Conservation (phyloP, 352 stramenopile genomes). For the Elongisporangium undulatum region DNA sequence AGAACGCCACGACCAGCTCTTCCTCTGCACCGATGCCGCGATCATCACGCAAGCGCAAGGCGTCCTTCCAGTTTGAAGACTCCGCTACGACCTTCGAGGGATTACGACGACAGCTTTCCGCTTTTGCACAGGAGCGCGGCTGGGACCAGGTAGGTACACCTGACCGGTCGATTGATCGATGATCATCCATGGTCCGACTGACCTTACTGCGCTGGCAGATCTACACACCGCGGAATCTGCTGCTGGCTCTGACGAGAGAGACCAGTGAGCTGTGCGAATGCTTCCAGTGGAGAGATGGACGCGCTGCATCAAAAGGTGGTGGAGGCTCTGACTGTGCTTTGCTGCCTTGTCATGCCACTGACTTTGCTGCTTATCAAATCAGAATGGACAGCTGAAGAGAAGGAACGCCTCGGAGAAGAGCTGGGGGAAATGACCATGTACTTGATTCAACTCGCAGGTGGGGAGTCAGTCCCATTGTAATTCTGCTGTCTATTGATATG, state of each 20-base stretch:
- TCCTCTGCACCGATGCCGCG: neutral
- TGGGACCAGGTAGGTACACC: conserved; percentile 75
- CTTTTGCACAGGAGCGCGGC: conserved; percentile 56
- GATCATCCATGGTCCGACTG: neutral
- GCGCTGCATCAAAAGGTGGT: conserved; percentile 3
- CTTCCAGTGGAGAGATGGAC: conserved; percentile 93
- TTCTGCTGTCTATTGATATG: neutral
- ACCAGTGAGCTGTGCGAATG: conserved; percentile 95
- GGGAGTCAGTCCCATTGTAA: neutral
- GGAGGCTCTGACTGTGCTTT: neutral
- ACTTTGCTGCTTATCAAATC: conserved; percentile 1
- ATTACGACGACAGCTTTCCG: conserved; percentile 44
- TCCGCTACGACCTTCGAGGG: conserved; percentile 55
- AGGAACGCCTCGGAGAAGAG: conserved; percentile 93
- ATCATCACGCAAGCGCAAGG: neutral
- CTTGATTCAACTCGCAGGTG: conserved; percentile 89
- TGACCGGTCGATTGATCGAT: neutral
- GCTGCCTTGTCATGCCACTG: neutral
- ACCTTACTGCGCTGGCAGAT: conserved; percentile 50
- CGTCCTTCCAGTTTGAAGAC: conserved; percentile 6
- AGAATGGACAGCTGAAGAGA: conserved; percentile 76
- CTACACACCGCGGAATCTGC: conserved; percentile 88
- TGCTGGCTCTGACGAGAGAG: conserved; percentile 93
- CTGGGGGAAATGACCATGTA: conserved; percentile 98
- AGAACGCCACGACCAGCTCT: neutral